These are phyloP conservation scores for Linum lewisii DNA, from an alignment of 345 rosid species.

Conservation along the genomic window DNA sequence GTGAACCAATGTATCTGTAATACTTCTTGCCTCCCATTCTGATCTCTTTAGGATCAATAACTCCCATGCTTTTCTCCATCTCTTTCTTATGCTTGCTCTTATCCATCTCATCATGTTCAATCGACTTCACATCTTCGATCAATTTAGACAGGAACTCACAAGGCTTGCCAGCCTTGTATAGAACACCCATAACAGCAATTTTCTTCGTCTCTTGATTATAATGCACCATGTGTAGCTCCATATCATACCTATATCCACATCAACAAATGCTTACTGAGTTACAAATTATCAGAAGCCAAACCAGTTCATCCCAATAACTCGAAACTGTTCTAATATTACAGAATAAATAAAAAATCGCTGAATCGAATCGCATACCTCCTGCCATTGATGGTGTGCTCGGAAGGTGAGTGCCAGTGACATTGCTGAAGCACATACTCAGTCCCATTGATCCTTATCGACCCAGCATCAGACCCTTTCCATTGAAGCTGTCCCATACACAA, in stretches of 20 bases:
- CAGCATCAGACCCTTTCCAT: slow-evolving; percentile 36
- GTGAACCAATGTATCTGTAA: slow-evolving; percentile 68
- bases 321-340: no score
- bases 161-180: slow-evolving; percentile 43
- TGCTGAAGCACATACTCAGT: slow-evolving; percentile 45
- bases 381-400: slow-evolving; percentile 67
- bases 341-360: no score
- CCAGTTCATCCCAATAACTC: no score
- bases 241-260: slow-evolving; percentile 29
- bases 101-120: slow-evolving; percentile 17
- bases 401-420: slow-evolving; percentile 78
- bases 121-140: slow-evolving; percentile 13
- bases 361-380: slow-evolving; percentile 23
- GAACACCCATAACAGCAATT: slow-evolving; percentile 38
- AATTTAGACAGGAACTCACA: slow-evolving; percentile 45
- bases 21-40: slow-evolving; percentile 38
- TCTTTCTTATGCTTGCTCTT: slow-evolving; percentile 12
- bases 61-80: slow-evolving; percentile 28
- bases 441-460: slow-evolving; percentile 37
- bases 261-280: no score
- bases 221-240: slow-evolving; percentile 81
- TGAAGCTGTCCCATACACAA: slow-evolving; percentile 28
- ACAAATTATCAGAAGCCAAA: no score
- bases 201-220: slow-evolving; percentile 32
- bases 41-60: slow-evolving; percentile 39